Evolutionary conservation across 1,284 basidiomycete genomes (phyloP).

Genomic region (Pseudozyma sp.): DNA sequence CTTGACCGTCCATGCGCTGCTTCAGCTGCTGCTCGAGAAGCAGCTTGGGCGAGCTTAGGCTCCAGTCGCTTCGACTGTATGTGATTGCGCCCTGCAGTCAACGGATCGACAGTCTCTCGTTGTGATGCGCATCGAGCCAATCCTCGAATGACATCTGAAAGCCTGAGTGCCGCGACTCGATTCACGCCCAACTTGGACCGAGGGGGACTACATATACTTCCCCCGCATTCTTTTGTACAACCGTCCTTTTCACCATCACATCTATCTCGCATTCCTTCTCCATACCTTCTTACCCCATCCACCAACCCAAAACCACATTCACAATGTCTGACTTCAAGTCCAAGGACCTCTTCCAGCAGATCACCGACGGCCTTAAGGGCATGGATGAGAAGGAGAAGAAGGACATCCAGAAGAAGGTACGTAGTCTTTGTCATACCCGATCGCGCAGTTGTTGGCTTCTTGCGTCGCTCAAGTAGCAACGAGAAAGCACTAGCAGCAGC

Average conservation of each 20-base stretch:
- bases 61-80: constrained; percentile 2
- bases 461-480: too few relatives aligned
- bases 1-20: too few relatives aligned
- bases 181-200: constrained; percentile 14
- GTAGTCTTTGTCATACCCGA: constrained; percentile 3
- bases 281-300: neutral
- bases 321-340: constrained; percentile 67
- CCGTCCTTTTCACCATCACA: neutral
- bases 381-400: constrained; percentile 81
- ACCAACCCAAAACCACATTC: constrained; percentile 9
- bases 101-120: neutral
- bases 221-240: constrained; percentile 6
- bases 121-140: neutral
- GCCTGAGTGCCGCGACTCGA: neutral
- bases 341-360: constrained; percentile 69
- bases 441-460: too few relatives aligned
- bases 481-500: too few relatives aligned
- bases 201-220: constrained; percentile 23
- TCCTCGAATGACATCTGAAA: constrained; percentile 1
- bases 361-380: constrained; percentile 76
- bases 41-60: too few relatives aligned
- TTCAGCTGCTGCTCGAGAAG: too few relatives aligned
- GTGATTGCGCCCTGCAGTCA: neutral
- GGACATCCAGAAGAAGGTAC: constrained; percentile 85
- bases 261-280: neutral